Evolutionary conservation across 2,329 filamentous ascomycete species (phyloP).

Genomic region (Talaromyces atroroseus): DNA sequence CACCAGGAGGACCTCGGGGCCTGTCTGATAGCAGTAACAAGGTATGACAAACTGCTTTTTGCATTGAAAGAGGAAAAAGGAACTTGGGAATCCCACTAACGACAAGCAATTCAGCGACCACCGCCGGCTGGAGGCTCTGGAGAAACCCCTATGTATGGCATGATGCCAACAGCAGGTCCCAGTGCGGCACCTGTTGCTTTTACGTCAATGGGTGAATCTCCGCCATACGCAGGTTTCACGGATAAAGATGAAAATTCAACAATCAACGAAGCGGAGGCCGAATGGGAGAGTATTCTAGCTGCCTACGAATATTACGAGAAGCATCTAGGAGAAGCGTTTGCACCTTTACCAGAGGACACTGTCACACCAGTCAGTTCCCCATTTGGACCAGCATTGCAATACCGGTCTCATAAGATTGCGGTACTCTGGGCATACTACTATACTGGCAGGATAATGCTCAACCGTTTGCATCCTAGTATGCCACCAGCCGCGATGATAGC

Average conservation of each 20-base stretch:
- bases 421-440: conserved; percentile 85
- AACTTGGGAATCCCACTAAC: neutral
- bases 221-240: conserved; percentile 31
- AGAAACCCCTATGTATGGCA: conserved; percentile 42
- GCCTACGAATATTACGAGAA: conserved; percentile 44
- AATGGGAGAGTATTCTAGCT: conserved; percentile 60
- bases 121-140: neutral
- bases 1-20: conserved; percentile 13
- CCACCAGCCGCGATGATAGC: conserved; percentile 85
- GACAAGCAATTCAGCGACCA: neutral
- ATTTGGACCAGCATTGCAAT: conserved; percentile 76
- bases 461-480: conserved; percentile 81
- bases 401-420: conserved; percentile 80
- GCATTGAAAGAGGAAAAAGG: neutral
- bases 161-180: conserved; percentile 40
- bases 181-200: conserved; percentile 48
- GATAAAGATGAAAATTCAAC: conserved; percentile 56
- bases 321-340: conserved; percentile 68
- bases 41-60: neutral
- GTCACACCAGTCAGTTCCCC: conserved; percentile 59
- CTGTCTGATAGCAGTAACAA: neutral
- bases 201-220: conserved; percentile 32
- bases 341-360: conserved; percentile 66
- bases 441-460: conserved; percentile 75
- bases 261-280: conserved; percentile 63